Evolutionary conservation across 2,329 filamentous ascomycete genomes (phyloP).

Genomic region (Calonectria crousiana): DNA sequence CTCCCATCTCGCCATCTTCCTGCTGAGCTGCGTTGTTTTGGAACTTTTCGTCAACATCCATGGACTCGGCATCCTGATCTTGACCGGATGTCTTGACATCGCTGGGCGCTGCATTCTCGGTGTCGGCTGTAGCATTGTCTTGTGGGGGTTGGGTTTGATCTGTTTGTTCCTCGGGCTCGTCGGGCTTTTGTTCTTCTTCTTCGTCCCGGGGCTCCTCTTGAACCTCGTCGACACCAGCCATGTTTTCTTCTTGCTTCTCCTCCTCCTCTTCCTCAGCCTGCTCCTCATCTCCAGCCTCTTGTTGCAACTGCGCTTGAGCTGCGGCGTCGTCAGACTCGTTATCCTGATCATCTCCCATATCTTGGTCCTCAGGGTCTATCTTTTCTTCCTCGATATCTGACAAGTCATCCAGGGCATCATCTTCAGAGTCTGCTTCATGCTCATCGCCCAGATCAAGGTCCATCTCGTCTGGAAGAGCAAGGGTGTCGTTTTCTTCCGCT

Average conservation of each 20-base stretch:
- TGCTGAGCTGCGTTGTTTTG: slow-evolving; percentile 72
- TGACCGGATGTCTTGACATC: slow-evolving; percentile 74
- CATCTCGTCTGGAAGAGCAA: slow-evolving; percentile 90
- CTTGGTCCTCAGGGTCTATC: slow-evolving; percentile 52
- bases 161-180: slow-evolving; percentile 66
- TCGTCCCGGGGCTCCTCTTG: slow-evolving; percentile 59
- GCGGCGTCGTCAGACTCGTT: slow-evolving; percentile 55
- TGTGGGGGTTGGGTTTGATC: slow-evolving; percentile 51
- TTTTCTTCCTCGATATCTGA: slow-evolving; percentile 64
- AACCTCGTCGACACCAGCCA: slow-evolving; percentile 55
- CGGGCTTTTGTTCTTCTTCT: slow-evolving; percentile 62
- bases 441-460: slow-evolving; percentile 85
- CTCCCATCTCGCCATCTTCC: slow-evolving; percentile 75
- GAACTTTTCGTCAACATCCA: slow-evolving; percentile 72
- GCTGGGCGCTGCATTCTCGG: slow-evolving; percentile 73
- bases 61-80: slow-evolving; percentile 73
- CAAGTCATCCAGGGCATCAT: slow-evolving; percentile 70
- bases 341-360: slow-evolving; percentile 52
- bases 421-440: slow-evolving; percentile 65
- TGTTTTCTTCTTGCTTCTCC: slow-evolving; percentile 62
- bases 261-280: slow-evolving; percentile 68
- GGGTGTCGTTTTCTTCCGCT: slow-evolving; percentile 82
- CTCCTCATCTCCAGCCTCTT: slow-evolving; percentile 50
- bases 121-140: slow-evolving; percentile 65
- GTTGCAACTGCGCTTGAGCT: slow-evolving; percentile 52